Percentiles rank a stretch among this genome's conserved stretches.
These are phyloP conservation scores for Starmerella geochares DNA, from an alignment of 805 yeast genomes.

Conservation along the genomic window DNA sequence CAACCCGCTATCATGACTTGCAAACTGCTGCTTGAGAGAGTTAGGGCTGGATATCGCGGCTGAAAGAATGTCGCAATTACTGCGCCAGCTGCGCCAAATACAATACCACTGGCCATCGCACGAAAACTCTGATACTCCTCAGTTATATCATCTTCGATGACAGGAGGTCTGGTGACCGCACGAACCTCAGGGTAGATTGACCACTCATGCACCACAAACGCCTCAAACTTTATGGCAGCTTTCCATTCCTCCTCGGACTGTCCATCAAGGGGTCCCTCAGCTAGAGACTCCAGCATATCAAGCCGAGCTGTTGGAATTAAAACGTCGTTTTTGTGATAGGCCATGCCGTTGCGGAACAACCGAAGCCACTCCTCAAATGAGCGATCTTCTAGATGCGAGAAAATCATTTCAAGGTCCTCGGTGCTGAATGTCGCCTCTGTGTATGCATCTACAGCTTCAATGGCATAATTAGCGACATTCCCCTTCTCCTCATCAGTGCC, in stretches of 20 bases:
- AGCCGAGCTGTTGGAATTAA: conserved; percentile 37
- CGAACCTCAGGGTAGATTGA: conserved; percentile 56
- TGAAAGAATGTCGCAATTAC: conserved; percentile 29
- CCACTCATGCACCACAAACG: conserved; percentile 35
- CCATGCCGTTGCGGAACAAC: conserved; percentile 35
- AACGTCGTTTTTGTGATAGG: conserved; percentile 39
- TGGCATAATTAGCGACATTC: conserved; percentile 23
- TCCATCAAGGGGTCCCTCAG: conserved; percentile 6
- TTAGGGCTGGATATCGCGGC: conserved; percentile 46
- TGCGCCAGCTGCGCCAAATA: conserved; percentile 47
- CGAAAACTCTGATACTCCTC: conserved; percentile 39
- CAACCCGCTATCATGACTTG: conserved; percentile 52
- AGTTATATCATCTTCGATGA: conserved; percentile 36
- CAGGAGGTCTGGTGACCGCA: conserved; percentile 44
- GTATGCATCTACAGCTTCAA: conserved; percentile 42
- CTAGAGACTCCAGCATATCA: conserved; percentile 30
- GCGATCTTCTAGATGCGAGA: conserved; percentile 23
- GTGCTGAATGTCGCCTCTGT: conserved; percentile 34
- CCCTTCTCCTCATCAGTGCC: conserved; percentile 23
- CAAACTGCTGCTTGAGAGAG: conserved; percentile 42
- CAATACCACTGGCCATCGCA: conserved; percentile 40
- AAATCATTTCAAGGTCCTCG: conserved; percentile 14
- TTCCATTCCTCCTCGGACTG: conserved; percentile 21
- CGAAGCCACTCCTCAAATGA: conserved; percentile 35
- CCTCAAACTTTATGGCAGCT: conserved; percentile 32